Conservation (phyloP, 1,139 yeast genomes). For the Saccharomyces pastorianus region DNA sequence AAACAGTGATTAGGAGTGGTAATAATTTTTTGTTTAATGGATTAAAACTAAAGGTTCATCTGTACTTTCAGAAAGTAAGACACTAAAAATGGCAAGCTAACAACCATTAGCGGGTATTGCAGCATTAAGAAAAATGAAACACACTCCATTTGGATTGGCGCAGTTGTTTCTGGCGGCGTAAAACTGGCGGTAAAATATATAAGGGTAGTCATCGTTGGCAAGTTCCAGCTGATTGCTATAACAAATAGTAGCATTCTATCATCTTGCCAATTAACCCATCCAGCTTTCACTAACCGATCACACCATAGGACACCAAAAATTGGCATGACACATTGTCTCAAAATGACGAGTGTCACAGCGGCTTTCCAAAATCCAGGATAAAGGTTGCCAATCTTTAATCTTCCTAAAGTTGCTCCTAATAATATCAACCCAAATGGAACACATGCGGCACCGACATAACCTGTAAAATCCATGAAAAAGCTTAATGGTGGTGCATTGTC, state of each 20-base stretch:
- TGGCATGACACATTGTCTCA: conserved; percentile 46
- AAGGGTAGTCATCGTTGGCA: conserved; percentile 63
- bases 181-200: conserved; percentile 67
- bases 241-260: conserved; percentile 58
- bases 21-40: not conserved
- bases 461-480: conserved; percentile 66
- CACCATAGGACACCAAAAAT: conserved; percentile 52
- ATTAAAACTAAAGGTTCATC: conserved; percentile 15
- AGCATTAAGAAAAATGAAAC: conserved; percentile 54
- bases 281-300: conserved; percentile 36
- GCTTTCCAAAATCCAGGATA: conserved; percentile 64
- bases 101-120: conserved; percentile 51
- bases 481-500: conserved; percentile 74
- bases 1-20: not conserved
- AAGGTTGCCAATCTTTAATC: conserved; percentile 51
- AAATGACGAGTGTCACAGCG: conserved; percentile 36
- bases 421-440: conserved; percentile 77
- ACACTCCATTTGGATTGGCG: conserved; percentile 65
- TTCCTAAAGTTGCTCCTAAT: conserved; percentile 75
- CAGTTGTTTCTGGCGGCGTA: conserved; percentile 49
- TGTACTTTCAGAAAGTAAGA: conserved; percentile 47
- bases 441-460: conserved; percentile 72
- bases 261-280: conserved; percentile 39
- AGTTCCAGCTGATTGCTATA: conserved; percentile 52
- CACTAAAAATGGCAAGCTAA: conserved; percentile 59